A percentile compares a stretch with the other conserved stretches of the same genome.
These are phyloP conservation scores for Vigna angularis DNA, from an alignment of 306 rosid genomes.

Conservation along the genomic window DNA sequence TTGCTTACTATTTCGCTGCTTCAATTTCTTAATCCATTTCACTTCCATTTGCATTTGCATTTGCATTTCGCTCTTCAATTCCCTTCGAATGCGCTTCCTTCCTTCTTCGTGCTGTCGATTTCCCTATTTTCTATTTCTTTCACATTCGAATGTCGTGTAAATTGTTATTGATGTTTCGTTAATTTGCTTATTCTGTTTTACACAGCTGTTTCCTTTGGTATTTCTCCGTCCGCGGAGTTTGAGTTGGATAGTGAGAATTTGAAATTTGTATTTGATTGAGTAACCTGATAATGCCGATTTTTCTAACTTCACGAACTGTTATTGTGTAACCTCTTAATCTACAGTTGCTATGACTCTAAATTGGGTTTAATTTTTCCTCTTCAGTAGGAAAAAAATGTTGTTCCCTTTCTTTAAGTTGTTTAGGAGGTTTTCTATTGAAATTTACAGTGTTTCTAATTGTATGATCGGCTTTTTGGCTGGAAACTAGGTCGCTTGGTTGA, in stretches of 20 bases:
- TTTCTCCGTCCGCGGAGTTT: not conserved
- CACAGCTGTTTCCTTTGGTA: not conserved
- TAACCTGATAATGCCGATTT: not conserved
- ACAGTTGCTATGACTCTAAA: not conserved
- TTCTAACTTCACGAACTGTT: not conserved
- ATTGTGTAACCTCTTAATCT: not conserved
- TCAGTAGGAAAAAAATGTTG: not conserved
- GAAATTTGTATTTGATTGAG: not conserved
- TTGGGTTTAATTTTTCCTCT: constrained; percentile 22
- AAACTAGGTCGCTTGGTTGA: constrained; percentile 1
- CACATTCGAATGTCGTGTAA: not conserved
- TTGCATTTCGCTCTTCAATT: constrained; percentile 27
- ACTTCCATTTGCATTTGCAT: constrained; percentile 21
- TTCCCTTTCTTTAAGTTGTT: constrained; percentile 4
- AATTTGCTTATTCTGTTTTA: not conserved
- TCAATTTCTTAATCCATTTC: not conserved
- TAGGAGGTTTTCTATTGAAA: constrained; percentile 15
- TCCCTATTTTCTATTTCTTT: not conserved
- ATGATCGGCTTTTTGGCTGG: not conserved
- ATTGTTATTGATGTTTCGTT: constrained; percentile 6
- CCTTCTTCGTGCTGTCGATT: not conserved
- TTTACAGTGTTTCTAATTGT: not conserved
- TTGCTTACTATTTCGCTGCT: not conserved
- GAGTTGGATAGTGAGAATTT: constrained; percentile 12
- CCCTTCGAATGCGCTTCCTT: not conserved